A percentile compares a stretch with the other conserved stretches of the same genome.
Conservation (phyloP, 2,329 filamentous ascomycete genomes). For the Pseudocercospora musae region DNA sequence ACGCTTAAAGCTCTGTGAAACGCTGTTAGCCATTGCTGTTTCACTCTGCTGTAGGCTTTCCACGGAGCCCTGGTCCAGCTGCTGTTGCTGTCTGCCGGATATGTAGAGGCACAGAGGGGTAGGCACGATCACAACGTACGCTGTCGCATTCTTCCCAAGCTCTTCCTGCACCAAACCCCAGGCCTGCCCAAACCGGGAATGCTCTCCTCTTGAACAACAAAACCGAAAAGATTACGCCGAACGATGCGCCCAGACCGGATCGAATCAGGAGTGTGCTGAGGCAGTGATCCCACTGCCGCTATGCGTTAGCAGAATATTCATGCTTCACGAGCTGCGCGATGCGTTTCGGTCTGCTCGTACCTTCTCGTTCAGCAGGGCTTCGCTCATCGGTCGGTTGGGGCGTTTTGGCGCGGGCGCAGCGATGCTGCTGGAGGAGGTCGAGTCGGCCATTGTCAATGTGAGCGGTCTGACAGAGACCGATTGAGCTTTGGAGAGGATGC, state of each 20-base stretch:
- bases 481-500: not conserved
- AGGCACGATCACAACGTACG: constrained; percentile 36
- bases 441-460: constrained; percentile 54
- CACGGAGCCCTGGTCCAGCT: not conserved
- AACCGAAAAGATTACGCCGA: constrained; percentile 97
- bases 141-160: constrained; percentile 98
- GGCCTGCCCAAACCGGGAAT: constrained; percentile 93
- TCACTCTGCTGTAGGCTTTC: not conserved
- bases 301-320: not conserved
- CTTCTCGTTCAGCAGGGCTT: constrained; percentile 98
- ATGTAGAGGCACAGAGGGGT: not conserved
- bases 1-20: constrained; percentile 50
- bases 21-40: constrained; percentile 6
- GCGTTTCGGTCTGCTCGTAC: constrained; percentile 49
- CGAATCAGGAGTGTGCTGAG: constrained; percentile 97
- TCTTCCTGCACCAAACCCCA: constrained; percentile 91
- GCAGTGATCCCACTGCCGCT: constrained; percentile 87
- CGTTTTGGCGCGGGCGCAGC: constrained; percentile 64
- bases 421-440: constrained; percentile 50
- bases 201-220: constrained; percentile 96
- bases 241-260: constrained; percentile 90
- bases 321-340: not conserved
- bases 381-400: constrained; percentile 78
- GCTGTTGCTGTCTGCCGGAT: not conserved
- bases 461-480: not conserved